Evolutionary conservation across 768 basidiomycete genomes (phyloP).

Genomic region (Boletus vermiculosoides): DNA sequence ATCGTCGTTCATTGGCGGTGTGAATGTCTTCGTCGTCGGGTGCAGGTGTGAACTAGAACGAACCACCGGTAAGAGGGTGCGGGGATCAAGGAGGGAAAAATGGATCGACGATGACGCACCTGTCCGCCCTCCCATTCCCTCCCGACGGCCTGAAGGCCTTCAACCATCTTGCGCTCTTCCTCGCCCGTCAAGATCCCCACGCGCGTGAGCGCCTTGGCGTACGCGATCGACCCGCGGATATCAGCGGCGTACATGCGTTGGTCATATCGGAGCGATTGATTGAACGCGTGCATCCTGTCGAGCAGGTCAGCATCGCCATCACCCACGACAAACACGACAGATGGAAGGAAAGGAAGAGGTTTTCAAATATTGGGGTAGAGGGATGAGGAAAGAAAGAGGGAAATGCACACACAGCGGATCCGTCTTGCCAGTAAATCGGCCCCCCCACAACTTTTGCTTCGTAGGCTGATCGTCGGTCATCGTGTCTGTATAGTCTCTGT

Average conservation of each 20-base stretch:
- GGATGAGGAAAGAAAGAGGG: neutral
- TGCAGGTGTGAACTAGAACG: constrained; percentile 63
- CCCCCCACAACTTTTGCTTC: constrained; percentile 84
- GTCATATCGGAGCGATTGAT: constrained; percentile 94
- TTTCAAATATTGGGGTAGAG: too few relatives aligned
- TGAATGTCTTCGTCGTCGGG: constrained; percentile 99
- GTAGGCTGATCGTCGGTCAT: constrained; percentile 44
- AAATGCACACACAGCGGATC: constrained; percentile 47
- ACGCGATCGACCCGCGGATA: constrained; percentile 92
- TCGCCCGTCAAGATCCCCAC: constrained; percentile 77
- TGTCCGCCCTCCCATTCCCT: constrained; percentile 82
- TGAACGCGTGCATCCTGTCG: constrained; percentile 92
- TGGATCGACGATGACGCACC: constrained; percentile 36
- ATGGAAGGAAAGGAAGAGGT: neutral
- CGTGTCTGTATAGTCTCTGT: constrained; percentile 8
- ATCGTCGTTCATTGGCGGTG: constrained; percentile 94
- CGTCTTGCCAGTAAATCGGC: constrained; percentile 83
- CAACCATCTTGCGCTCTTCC: constrained; percentile 70
- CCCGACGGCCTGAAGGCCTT: constrained; percentile 72
- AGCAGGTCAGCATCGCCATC: constrained; percentile 2
- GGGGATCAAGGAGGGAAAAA: too few relatives aligned
- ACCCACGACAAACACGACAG: neutral
- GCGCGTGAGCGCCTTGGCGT: constrained; percentile 81
- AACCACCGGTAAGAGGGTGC: neutral
- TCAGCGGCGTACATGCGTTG: constrained; percentile 92